A percentile compares a stretch with the other conserved stretches of the same genome.
Evolutionary conservation across 805 yeast genomes (phyloP).

Genomic region (Starmerella roubikii): DNA sequence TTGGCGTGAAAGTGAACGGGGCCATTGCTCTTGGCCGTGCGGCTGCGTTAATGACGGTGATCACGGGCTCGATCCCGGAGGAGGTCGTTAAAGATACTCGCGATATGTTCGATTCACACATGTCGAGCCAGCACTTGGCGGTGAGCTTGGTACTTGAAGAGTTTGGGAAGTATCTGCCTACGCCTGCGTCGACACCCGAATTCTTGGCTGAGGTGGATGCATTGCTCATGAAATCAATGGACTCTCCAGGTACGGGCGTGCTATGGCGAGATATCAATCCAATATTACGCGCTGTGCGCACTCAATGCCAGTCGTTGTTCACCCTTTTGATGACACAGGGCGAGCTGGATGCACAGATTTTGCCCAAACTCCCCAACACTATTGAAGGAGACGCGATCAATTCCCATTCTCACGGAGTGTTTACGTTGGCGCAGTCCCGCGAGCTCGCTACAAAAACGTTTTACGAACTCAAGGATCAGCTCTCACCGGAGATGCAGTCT

Average conservation of each 20-base stretch:
- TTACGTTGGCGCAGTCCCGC: slow-evolving; percentile 65
- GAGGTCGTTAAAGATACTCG: slow-evolving; percentile 1
- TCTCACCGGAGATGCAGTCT: slow-evolving; percentile 60
- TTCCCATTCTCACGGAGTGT: slow-evolving; percentile 55
- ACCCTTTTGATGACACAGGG: slow-evolving; percentile 67
- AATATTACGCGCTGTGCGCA: slow-evolving; percentile 66
- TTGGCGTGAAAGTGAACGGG: slow-evolving; percentile 62
- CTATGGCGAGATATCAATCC: slow-evolving; percentile 73
- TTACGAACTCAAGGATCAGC: slow-evolving; percentile 44
- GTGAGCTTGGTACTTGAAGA: slow-evolving; percentile 60
- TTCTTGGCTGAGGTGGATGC: slow-evolving; percentile 4
- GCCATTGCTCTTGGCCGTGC: slow-evolving; percentile 60
- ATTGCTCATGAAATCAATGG: slow-evolving; percentile 11
- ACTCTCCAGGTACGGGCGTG: slow-evolving; percentile 3
- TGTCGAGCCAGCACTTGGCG: slow-evolving; percentile 69
- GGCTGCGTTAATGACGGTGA: slow-evolving; percentile 14
- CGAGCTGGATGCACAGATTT: slow-evolving; percentile 49
- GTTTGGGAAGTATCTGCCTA: slow-evolving; percentile 25
- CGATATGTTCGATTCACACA: slow-evolving; percentile 40
- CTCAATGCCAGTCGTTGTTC: slow-evolving; percentile 72
- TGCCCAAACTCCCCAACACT: slow-evolving; percentile 75
- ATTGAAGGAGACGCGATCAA: slow-evolving; percentile 80
- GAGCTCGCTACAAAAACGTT: slow-evolving; percentile 50
- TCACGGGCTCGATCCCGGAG: background rate
- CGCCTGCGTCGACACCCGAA: background rate